Evolutionary conservation across 768 basidiomycete genomes (phyloP).

Genomic region (Gautieria morchelliformis): DNA sequence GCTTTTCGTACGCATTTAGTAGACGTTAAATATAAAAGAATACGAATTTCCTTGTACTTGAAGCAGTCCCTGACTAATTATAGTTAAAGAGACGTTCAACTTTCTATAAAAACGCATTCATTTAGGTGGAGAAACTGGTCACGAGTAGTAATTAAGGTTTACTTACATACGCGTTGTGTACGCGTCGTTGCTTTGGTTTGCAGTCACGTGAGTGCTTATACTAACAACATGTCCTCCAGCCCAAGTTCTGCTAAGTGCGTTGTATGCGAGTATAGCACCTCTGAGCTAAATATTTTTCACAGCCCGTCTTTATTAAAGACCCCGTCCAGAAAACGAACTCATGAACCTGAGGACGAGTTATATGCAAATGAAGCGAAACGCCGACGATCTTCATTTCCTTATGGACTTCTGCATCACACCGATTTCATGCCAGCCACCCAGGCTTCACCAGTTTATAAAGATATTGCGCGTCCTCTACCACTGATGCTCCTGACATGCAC

Average conservation of each 20-base stretch:
- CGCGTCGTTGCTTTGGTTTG: not conserved
- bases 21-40: too few species aligned
- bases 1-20: too few species aligned
- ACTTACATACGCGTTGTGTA: not conserved
- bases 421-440: not conserved
- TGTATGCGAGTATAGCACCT: not conserved
- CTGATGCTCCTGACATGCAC: not conserved
- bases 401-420: not conserved
- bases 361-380: not conserved
- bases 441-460: not conserved
- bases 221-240: not conserved
- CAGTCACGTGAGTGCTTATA: not conserved
- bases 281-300: not conserved
- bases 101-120: too few species aligned
- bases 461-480: not conserved
- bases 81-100: too few species aligned
- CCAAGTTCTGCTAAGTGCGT: not conserved
- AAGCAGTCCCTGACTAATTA: too few species aligned
- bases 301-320: not conserved
- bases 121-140: too few species aligned
- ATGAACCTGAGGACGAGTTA: not conserved
- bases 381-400: not conserved
- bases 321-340: not conserved
- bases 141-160: not conserved
- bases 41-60: too few species aligned